These are phyloP conservation scores for Cercophora sp. DNA, from an alignment of 495 filamentous ascomycete species.

Conservation along the genomic window DNA sequence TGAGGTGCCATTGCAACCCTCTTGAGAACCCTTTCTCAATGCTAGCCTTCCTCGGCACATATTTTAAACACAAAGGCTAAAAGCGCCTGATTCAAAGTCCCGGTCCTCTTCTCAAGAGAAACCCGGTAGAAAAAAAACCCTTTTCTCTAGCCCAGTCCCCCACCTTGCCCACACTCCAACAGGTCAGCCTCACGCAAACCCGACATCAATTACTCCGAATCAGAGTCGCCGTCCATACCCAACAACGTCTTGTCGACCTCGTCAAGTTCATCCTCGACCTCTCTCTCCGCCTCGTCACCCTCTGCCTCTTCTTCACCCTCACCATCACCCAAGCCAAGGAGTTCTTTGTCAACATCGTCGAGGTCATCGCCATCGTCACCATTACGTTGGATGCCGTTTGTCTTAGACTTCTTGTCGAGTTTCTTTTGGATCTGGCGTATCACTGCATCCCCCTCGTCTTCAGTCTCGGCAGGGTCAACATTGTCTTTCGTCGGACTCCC, in stretches of 20 bases:
- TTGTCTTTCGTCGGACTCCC: conserved; percentile 30
- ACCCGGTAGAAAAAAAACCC: too few relatives aligned
- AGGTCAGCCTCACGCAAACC: too few relatives aligned
- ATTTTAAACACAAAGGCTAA: too few relatives aligned
- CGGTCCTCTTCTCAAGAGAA: too few relatives aligned
- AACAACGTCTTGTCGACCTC: conserved; percentile 50
- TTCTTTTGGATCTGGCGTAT: conserved; percentile 6
- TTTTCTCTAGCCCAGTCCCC: too few relatives aligned
- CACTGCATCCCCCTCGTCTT: conserved; percentile 27
- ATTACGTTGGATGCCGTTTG: conserved; percentile 19
- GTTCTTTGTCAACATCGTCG: conserved; percentile 49
- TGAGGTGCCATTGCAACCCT: too few relatives aligned
- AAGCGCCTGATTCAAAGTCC: too few relatives aligned
- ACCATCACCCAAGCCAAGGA: conserved; percentile 44
- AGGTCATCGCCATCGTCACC: conserved; percentile 47
- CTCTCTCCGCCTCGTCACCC: conserved; percentile 40
- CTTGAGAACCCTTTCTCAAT: too few relatives aligned
- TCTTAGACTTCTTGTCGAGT: conserved; percentile 7
- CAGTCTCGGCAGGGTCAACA: conserved; percentile 31
- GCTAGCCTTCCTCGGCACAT: too few relatives aligned
- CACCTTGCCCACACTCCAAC: too few relatives aligned
- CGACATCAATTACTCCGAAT: conserved; percentile 30
- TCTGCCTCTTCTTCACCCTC: conserved; percentile 29
- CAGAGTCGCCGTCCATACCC: conserved; percentile 42
- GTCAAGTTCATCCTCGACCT: conserved; percentile 49